A percentile compares a stretch with the other conserved stretches of the same genome.
These are phyloP conservation scores for Megacollybia platyphylla DNA, from an alignment of 1,284 basidiomycete genomes.

Conservation along the genomic window DNA sequence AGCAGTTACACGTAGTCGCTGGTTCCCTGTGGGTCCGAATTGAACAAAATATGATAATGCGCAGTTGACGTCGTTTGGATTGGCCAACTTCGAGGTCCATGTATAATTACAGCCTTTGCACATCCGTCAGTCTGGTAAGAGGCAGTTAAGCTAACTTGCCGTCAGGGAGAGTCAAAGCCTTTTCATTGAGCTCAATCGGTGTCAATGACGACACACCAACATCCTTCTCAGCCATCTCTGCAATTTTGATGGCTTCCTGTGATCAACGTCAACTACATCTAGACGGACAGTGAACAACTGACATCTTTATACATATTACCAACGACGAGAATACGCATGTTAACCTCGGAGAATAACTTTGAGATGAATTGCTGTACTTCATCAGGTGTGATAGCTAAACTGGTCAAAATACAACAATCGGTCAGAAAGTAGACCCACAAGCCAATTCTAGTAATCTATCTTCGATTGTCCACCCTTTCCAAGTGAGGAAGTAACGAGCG, in stretches of 20 bases:
- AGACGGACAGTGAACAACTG: slow-evolving; percentile 13
- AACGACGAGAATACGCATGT: slow-evolving; percentile 68
- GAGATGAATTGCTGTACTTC: slow-evolving; percentile 64
- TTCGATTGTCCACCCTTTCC: slow-evolving; percentile 67
- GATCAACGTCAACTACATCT: slow-evolving; percentile 7
- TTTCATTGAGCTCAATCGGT: slow-evolving; percentile 41
- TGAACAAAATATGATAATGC: slow-evolving; percentile 73
- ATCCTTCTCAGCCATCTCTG: slow-evolving; percentile 61
- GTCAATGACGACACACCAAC: slow-evolving; percentile 48
- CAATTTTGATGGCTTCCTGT: slow-evolving; percentile 67
- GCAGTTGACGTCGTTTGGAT: slow-evolving; percentile 83
- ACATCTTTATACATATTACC: slow-evolving; percentile 84
- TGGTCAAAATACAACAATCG: no score
- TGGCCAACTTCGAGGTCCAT: slow-evolving; percentile 64
- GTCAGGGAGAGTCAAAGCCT: slow-evolving; percentile 57
- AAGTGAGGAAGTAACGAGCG: slow-evolving; percentile 56
- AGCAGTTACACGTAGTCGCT: slow-evolving; percentile 43
- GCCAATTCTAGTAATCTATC: slow-evolving; percentile 75
- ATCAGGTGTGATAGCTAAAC: slow-evolving; percentile 51
- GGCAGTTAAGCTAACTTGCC: slow-evolving; percentile 23
- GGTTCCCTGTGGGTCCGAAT: slow-evolving; percentile 49
- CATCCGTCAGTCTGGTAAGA: slow-evolving; percentile 5
- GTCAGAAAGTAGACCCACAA: slow-evolving; percentile 30
- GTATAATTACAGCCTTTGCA: slow-evolving; percentile 56
- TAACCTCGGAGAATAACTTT: slow-evolving; percentile 54